Base-by-base conservation (phyloP, 352 stramenopile species). In the Phytophthora hybrid region DNA sequence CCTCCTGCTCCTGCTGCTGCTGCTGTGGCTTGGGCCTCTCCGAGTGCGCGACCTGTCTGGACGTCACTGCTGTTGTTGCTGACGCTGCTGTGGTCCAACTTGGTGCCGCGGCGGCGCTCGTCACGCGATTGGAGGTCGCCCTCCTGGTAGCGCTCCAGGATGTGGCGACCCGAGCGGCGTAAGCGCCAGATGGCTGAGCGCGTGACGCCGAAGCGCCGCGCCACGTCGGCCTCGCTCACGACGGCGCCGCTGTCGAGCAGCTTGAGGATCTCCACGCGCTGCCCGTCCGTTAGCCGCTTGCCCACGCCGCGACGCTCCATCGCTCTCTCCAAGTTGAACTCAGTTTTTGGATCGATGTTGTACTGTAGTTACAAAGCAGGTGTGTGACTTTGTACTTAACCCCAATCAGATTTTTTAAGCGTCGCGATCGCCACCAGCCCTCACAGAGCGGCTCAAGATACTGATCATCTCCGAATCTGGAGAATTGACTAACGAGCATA, bases 221-320 rank as follows among this genome's bases (percentile, higher is more conserved):
- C 80, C 53, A 87, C 65, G 49, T 87, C 75, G 7, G 75, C 76
- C 68, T 85, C 77, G 4, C 72, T 82, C 46, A 87, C 66, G 34
- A 54, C 63, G 56, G 75, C 71, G 32, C 78, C 78, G 53, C 76
- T 83, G 37, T 85, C 71, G 56, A 83, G 80, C 31, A 85, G 59
- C 69, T 87, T 81, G 70, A 87, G 78, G 75, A 85, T 87, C 75
- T 87, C 80, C 66, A 87, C 73, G 60, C 78, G 80, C 69, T 87
- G 80, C 13, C 76, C 76, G 55, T 87, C 78, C 23, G 78, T 87
- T 47, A 87, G 64, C 19, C 80, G 80, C 69, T 84, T 84, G 53
- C 80, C 78, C 59, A 81, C 76, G 13, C 78, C 78, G 31, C 78
- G 75, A 16, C 78, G 78, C 37, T 81, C 78, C 74, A 82, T 82